Evolutionary conservation across 257 asterid genomes (phyloP), one percentile per base, ranked within the genome.

Genomic region (Apocynum venetum): DNA sequence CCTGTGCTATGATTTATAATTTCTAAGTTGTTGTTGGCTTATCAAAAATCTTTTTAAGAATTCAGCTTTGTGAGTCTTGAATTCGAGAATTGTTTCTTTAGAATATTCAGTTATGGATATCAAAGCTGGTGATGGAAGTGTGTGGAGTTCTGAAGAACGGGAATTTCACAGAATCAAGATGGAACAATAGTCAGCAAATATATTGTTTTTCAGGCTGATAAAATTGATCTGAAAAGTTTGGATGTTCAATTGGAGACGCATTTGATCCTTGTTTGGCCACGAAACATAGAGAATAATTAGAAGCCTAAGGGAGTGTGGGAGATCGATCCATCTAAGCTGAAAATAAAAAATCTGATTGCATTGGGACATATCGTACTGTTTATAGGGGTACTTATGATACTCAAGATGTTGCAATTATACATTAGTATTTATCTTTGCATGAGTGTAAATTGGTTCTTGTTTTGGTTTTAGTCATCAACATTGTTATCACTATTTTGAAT

Each of bases 291-390:
- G 59, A 79, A 59, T 57, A 80, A 70, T 46, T 82, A 67, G 31
- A 86, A 59, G 83, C 97, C 97, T 4, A 93, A 85, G 76, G 98
- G 93, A 73, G 86, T 56, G 48, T 95, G 99, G 99, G 98, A 95
- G 85, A 91, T 95, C 25, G 97, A 95, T 82, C 97, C 99, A 6
- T 83, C 80, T 40, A 90, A 88, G 81, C 79, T 95, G 85, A 96
- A 93, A 71, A 93, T 95, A 69, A 91, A 93, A 43, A 91, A 95
- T 81, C 97, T 91, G 38, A 81, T 91, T 64, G 99, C 99, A 57
- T 92, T 85, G 99, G 99, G 1, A 93, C 98, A 0, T 95, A 90
- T 78, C 97, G 98, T 36, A 93, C 99, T 0, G 98, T 95, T 48
- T 95, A 95, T 69, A 88, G 98, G 48, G 99, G 96, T 40, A 91